Conservation (phyloP, 2,329 filamentous ascomycete species). For the Cladobotryum mycophilum region DNA sequence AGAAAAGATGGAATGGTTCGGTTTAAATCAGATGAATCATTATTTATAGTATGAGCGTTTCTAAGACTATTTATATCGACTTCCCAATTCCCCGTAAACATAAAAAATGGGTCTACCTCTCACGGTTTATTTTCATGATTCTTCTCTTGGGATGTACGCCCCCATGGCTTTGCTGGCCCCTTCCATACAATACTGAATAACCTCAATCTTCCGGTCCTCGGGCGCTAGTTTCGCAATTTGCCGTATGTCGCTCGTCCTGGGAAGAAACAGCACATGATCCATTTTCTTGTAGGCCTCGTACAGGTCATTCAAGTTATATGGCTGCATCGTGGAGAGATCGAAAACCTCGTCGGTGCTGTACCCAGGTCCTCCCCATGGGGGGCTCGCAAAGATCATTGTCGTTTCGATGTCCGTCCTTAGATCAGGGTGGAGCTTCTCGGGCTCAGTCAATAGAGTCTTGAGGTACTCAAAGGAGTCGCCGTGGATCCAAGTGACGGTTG, state of each 20-base stretch:
- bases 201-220: conserved; percentile 53
- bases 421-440: conserved; percentile 31
- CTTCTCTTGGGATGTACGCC: conserved; percentile 46
- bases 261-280: conserved; percentile 71
- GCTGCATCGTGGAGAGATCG: conserved; percentile 78
- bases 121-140: background rate
- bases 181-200: conserved; percentile 86
- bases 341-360: conserved; percentile 64
- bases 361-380: conserved; percentile 54
- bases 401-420: conserved; percentile 35
- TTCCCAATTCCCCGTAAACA: no score
- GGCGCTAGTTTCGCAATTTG: conserved; percentile 62
- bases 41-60: no score
- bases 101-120: no score
- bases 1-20: no score
- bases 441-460: conserved; percentile 32
- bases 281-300: conserved; percentile 54
- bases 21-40: no score
- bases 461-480: conserved; percentile 81
- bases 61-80: no score
- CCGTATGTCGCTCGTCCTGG: conserved; percentile 74
- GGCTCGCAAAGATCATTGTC: conserved; percentile 50
- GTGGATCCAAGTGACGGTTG: conserved; percentile 72
- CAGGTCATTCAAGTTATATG: conserved; percentile 65
- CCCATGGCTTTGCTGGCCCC: conserved; percentile 79